phyloP scores from a whole-genome alignment of 164 flowering plant species.

The Magnolia officinalis region DNA sequence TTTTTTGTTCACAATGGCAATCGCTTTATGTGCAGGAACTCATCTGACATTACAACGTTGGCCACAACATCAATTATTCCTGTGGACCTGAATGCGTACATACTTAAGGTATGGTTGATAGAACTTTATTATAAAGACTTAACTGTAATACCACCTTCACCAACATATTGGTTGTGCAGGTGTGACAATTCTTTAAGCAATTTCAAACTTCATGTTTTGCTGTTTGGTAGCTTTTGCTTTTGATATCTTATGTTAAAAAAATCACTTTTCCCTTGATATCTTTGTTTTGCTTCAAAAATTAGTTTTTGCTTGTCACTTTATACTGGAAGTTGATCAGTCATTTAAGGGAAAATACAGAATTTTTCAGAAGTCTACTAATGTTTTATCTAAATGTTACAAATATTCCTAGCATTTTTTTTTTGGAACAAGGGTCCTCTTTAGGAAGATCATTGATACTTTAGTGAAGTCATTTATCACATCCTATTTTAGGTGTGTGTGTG shows the following conservation, averaged over 20 bases:
- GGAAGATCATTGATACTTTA: too few species aligned
- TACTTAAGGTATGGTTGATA: conserved; percentile 55
- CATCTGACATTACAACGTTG: conserved; percentile 68
- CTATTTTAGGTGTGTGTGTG: too few species aligned
- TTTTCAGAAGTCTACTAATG: too few species aligned
- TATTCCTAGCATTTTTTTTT: too few species aligned
- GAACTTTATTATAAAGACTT: not conserved
- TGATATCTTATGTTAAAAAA: not conserved
- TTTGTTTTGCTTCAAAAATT: too few species aligned
- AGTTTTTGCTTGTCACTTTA: too few species aligned
- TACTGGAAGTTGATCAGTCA: too few species aligned
- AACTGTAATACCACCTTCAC: not conserved
- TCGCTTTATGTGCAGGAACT: conserved; percentile 46
- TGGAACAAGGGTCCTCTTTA: too few species aligned
- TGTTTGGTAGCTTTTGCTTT: not conserved
- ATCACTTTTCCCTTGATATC: too few species aligned
- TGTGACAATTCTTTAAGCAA: not conserved
- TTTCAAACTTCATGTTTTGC: not conserved
- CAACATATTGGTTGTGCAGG: not conserved
- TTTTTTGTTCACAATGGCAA: not conserved
- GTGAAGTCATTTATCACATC: too few species aligned
- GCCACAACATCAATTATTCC: conserved; percentile 78
- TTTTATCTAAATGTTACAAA: too few species aligned
- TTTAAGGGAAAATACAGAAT: too few species aligned
- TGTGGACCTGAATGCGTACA: conserved; percentile 76